Conservation (phyloP, 257 asterid genomes). For the Przewalskia tangutica region DNA sequence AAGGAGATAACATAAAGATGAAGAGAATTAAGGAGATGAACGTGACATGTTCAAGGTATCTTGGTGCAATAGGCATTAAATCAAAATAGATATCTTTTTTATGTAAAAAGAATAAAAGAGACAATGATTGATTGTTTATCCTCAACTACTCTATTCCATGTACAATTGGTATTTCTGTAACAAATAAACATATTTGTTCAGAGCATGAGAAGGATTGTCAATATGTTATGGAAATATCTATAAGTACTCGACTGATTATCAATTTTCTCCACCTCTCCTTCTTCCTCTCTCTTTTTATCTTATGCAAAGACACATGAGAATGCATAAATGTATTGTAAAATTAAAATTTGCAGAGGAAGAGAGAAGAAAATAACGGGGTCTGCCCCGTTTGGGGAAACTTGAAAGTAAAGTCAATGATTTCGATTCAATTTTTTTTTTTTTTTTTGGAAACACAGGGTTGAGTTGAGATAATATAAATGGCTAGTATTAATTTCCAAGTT, state of each 20-base stretch:
- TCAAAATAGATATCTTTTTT: neutral
- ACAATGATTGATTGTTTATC: neutral
- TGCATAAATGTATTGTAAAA: neutral
- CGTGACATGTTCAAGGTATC: neutral
- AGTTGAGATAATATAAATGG: neutral
- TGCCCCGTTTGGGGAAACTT: neutral
- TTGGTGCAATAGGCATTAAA: neutral
- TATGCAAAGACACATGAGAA: neutral
- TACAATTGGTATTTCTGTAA: neutral
- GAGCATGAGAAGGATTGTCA: neutral
- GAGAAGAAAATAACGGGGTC: neutral
- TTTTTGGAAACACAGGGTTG: neutral
- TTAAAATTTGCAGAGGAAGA: neutral
- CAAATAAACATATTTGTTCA: neutral
- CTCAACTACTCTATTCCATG: neutral
- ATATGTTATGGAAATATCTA: neutral
- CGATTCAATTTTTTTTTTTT: neutral
- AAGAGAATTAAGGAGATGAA: neutral
- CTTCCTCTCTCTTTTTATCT: conserved; percentile 1
- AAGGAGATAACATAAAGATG: neutral
- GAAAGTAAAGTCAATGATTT: neutral
- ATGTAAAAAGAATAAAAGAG: neutral
- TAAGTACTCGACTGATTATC: neutral
- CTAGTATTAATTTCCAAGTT: neutral
- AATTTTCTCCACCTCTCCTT: conserved; percentile 2